These are phyloP conservation scores for Lentinus polychrous DNA, from an alignment of 1,284 basidiomycete species.

Conservation along the genomic window DNA sequence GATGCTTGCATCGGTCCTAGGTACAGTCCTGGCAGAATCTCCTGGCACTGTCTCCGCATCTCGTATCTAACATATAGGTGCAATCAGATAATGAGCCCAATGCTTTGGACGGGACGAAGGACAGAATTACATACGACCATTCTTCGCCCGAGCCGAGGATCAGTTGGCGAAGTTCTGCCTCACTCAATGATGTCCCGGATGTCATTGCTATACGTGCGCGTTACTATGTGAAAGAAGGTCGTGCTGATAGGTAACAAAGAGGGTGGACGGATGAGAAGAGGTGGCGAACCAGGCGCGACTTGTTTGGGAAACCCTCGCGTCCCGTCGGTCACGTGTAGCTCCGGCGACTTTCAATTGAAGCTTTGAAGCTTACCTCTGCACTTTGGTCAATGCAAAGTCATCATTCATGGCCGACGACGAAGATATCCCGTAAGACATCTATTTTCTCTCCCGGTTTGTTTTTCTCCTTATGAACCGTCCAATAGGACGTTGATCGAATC, in stretches of 20 bases:
- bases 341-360: too few relatives aligned
- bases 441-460: background rate
- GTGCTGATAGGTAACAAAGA: too few relatives aligned
- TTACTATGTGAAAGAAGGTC: too few relatives aligned
- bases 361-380: too few relatives aligned
- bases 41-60: slow-evolving; percentile 90
- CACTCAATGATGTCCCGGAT: background rate
- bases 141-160: slow-evolving; percentile 75
- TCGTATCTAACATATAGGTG: slow-evolving; percentile 65
- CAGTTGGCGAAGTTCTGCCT: slow-evolving; percentile 52
- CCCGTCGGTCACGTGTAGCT: too few relatives aligned
- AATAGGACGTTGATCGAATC: background rate
- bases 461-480: background rate
- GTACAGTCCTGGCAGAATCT: slow-evolving; percentile 79
- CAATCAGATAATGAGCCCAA: background rate
- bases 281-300: too few relatives aligned
- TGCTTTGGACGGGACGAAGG: slow-evolving; percentile 3
- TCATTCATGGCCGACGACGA: slow-evolving; percentile 11
- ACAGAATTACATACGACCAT: slow-evolving; percentile 50
- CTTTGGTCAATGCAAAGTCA: too few relatives aligned
- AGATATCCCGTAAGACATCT: background rate
- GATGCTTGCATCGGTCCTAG: slow-evolving; percentile 88
- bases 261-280: too few relatives aligned
- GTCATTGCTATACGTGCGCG: too few relatives aligned
- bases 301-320: too few relatives aligned